Evolutionary conservation across 495 filamentous ascomycete genomes (phyloP).

Genomic region (Xylaria sp.): DNA sequence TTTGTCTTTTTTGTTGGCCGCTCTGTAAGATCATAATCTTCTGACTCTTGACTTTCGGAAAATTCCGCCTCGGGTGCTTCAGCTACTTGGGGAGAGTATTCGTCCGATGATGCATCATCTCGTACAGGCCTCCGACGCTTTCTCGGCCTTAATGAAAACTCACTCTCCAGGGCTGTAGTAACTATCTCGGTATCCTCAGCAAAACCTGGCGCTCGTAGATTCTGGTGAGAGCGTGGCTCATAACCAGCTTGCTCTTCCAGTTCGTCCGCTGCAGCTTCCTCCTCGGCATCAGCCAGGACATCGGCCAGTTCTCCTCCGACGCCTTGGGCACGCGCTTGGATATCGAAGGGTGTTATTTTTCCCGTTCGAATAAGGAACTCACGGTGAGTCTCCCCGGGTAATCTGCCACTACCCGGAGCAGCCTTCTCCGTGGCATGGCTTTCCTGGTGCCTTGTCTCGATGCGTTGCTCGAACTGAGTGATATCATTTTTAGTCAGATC

Average conservation of each 20-base stretch:
- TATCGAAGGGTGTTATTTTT: conserved; percentile 95
- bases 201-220: conserved; percentile 83
- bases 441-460: conserved; percentile 70
- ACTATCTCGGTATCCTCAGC: conserved; percentile 50
- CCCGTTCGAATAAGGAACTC: conserved; percentile 94
- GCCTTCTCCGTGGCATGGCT: conserved; percentile 51
- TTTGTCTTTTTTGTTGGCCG: conserved; percentile 46
- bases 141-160: conserved; percentile 58
- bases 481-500: conserved; percentile 70
- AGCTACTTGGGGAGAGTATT: conserved; percentile 48
- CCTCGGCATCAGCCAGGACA: conserved; percentile 77
- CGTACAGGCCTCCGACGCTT: conserved; percentile 50
- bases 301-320: conserved; percentile 69
- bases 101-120: conserved; percentile 51
- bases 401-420: conserved; percentile 49
- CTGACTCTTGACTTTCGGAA: conserved; percentile 40
- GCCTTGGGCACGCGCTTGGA: conserved; percentile 64
- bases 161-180: conserved; percentile 47
- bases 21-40: conserved; percentile 49
- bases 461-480: conserved; percentile 76
- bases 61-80: conserved; percentile 41
- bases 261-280: conserved; percentile 58
- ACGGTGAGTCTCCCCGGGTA: conserved; percentile 80
- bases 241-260: conserved; percentile 64
- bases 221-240: conserved; percentile 75